Evolutionary conservation across 73 alveolate genomes (phyloP).

Genomic region (Durusdinium trenchii): DNA sequence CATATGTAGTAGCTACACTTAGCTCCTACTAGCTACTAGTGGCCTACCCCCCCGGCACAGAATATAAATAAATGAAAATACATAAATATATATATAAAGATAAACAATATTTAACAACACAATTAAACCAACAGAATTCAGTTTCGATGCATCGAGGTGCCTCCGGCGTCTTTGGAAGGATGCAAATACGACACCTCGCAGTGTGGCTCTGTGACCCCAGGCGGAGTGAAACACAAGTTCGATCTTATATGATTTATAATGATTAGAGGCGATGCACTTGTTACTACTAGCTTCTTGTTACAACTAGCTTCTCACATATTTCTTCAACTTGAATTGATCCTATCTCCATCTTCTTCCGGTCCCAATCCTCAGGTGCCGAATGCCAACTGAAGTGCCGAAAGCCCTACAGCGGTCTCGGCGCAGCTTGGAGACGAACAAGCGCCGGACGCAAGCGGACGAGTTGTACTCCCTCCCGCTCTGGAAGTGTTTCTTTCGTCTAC

Average conservation of each 20-base stretch:
- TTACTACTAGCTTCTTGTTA: not conserved
- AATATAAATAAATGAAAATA: too few species aligned
- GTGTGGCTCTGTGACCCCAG: constrained; percentile 7
- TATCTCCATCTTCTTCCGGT: not conserved
- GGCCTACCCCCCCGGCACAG: too few species aligned
- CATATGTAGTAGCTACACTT: too few species aligned
- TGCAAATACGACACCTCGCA: constrained; percentile 57
- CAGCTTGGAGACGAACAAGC: too few species aligned
- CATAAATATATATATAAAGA: not conserved
- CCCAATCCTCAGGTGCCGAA: not conserved
- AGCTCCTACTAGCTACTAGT: too few species aligned
- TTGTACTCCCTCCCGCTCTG: too few species aligned
- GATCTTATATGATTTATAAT: not conserved
- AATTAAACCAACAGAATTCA: not conserved
- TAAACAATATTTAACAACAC: not conserved
- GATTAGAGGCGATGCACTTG: not conserved
- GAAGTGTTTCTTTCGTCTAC: too few species aligned
- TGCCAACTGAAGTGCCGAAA: constrained; percentile 42
- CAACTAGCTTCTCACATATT: not conserved
- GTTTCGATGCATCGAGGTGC: not conserved
- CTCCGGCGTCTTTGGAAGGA: constrained; percentile 36
- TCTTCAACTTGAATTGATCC: too few species aligned
- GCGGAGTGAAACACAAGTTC: not conserved
- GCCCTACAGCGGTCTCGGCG: constrained; percentile 45
- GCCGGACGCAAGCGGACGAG: too few species aligned